phyloP scores from a whole-genome alignment of 108 stramenopile species.

The Nannochloropsis salina region DNA sequence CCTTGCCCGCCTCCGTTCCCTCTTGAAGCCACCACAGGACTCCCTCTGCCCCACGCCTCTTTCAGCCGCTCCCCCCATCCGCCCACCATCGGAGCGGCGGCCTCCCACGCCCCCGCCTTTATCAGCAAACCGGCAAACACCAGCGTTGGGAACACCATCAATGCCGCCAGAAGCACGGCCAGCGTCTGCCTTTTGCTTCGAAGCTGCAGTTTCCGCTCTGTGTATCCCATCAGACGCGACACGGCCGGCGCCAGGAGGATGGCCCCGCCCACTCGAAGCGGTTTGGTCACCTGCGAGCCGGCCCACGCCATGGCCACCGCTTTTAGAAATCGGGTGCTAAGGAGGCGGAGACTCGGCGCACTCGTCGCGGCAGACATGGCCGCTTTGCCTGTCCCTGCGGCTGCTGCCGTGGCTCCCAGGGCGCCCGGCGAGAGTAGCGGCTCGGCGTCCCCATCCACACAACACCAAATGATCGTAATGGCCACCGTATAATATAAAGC shows the following conservation, averaged over 20 bases:
- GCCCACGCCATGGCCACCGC: constrained; percentile 37
- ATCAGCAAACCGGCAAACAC: constrained; percentile 20
- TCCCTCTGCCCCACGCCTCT: no score
- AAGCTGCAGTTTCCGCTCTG: constrained; percentile 25
- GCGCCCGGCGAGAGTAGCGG: neutral
- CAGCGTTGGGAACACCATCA: constrained; percentile 12
- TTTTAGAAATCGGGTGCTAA: constrained; percentile 5
- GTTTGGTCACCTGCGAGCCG: constrained; percentile 44
- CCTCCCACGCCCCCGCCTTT: neutral
- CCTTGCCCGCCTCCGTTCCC: no score
- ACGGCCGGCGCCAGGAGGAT: constrained; percentile 22
- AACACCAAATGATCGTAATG: constrained; percentile 25
- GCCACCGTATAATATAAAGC: constrained; percentile 28
- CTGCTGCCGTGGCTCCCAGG: constrained; percentile 21
- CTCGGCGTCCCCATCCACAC: constrained; percentile 13
- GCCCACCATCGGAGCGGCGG: no score
- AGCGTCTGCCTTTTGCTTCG: constrained; percentile 18
- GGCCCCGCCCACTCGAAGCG: constrained; percentile 29
- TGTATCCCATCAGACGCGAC: constrained; percentile 19
- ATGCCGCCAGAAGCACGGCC: neutral
- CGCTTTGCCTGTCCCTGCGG: neutral
- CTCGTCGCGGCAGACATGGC: neutral
- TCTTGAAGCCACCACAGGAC: no score
- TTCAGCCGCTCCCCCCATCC: no score
- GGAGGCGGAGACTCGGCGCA: neutral